Conservation (phyloP, 2,329 filamentous ascomycete genomes). For the Venturia carpophila region DNA sequence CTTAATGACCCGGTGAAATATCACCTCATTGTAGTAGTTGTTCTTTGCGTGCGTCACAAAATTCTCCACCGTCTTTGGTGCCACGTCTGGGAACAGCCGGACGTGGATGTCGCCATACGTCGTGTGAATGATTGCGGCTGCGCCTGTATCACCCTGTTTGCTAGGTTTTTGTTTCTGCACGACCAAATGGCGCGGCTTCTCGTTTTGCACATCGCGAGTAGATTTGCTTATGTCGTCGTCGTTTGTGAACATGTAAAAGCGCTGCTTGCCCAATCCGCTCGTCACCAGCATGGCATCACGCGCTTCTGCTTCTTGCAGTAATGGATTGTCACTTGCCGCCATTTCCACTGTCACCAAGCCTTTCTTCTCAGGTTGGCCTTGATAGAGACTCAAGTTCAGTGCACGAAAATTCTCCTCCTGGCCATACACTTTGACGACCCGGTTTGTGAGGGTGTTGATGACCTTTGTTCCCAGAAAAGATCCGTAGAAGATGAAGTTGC, state of each 20-base stretch:
- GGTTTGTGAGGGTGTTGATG: conserved; percentile 90
- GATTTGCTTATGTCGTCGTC: conserved; percentile 75
- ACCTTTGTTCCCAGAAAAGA: conserved; percentile 90
- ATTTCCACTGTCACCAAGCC: conserved; percentile 89
- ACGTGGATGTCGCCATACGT: conserved; percentile 90
- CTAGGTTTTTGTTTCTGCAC: conserved; percentile 40
- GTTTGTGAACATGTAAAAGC: conserved; percentile 98
- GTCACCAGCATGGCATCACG: conserved; percentile 82
- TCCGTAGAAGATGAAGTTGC: conserved; percentile 90
- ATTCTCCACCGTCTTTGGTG: conserved; percentile 93
- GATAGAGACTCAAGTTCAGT: conserved; percentile 78
- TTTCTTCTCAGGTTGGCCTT: conserved; percentile 92
- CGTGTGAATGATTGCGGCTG: conserved; percentile 79
- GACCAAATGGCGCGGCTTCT: conserved; percentile 67
- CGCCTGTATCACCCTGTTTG: conserved; percentile 65
- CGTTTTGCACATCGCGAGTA: conserved; percentile 86
- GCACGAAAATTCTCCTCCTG: conserved; percentile 82
- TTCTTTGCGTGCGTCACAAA: conserved; percentile 85
- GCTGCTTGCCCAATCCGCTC: conserved; percentile 77
- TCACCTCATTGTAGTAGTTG: conserved; percentile 94
- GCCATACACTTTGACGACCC: conserved; percentile 82
- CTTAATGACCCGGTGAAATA: conserved; percentile 93
- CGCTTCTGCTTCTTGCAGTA: conserved; percentile 84
- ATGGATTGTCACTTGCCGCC: conserved; percentile 89
- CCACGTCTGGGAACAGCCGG: conserved; percentile 84